Percentiles rank a stretch among this genome's conserved stretches.
phyloP scores from a whole-genome alignment of 345 rosid species.

The Euclidium syriacum region DNA sequence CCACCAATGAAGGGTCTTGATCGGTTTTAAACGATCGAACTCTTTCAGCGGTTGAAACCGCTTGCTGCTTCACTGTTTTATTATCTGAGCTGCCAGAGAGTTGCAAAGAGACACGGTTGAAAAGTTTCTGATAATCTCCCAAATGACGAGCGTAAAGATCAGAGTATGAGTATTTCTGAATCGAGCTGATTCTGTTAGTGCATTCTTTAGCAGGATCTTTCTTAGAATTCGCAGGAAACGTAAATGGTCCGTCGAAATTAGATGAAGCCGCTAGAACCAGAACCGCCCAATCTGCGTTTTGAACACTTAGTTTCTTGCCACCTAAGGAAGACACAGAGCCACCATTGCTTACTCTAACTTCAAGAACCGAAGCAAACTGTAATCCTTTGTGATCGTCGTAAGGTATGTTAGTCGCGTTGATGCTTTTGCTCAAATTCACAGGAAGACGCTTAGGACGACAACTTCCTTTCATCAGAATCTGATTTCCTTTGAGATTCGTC shows the following conservation, averaged over 20 bases:
- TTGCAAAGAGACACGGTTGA: constrained; percentile 65
- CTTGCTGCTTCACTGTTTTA: constrained; percentile 22
- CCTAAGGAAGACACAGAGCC: constrained; percentile 46
- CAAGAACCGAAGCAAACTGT: constrained; percentile 61
- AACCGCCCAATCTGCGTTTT: constrained; percentile 76
- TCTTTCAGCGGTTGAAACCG: constrained; percentile 58
- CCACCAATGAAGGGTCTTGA: constrained; percentile 86
- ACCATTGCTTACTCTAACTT: constrained; percentile 54
- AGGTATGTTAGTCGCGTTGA: constrained; percentile 25
- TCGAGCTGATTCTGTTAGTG: constrained; percentile 31
- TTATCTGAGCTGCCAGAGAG: constrained; percentile 43
- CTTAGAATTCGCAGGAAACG: constrained; percentile 62
- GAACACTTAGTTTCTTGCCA: constrained; percentile 62
- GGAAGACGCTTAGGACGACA: constrained; percentile 70
- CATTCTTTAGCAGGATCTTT: constrained; percentile 55
- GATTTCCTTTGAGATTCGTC: constrained; percentile 40
- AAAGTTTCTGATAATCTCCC: constrained; percentile 69
- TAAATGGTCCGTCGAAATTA: constrained; percentile 80
- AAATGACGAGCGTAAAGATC: constrained; percentile 66
- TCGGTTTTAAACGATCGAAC: constrained; percentile 63
- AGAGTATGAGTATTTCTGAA: constrained; percentile 48
- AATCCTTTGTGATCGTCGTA: constrained; percentile 54
- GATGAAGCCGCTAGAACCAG: constrained; percentile 57
- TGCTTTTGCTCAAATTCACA: constrained; percentile 32
- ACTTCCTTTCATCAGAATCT: constrained; percentile 59